Conservation (phyloP, 345 rosid genomes). For the Heritiera fomes region DNA sequence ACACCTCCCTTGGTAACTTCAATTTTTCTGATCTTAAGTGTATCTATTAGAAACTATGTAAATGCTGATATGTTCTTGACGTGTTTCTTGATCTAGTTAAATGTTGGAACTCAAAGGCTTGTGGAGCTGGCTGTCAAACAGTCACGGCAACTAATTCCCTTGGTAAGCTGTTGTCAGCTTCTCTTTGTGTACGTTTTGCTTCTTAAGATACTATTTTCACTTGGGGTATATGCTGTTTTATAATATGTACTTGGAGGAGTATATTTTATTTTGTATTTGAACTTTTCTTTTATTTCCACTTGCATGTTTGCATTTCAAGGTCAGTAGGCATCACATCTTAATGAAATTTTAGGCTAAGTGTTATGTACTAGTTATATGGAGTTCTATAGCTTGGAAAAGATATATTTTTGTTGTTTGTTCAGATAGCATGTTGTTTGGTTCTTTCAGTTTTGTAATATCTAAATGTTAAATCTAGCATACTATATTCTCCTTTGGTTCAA, state of each 20-base stretch:
- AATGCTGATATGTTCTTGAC: slow-evolving; percentile 22
- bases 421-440: not conserved
- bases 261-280: not conserved
- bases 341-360: not conserved
- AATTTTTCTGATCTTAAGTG: not conserved
- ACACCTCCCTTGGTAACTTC: slow-evolving; percentile 61
- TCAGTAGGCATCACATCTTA: not conserved
- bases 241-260: not conserved
- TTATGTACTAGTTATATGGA: not conserved
- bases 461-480: not conserved
- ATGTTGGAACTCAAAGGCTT: slow-evolving; percentile 61
- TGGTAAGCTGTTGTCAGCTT: slow-evolving; percentile 40
- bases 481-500: too few species aligned
- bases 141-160: slow-evolving; percentile 70
- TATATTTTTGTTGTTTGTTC: not conserved
- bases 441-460: not conserved
- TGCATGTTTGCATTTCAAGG: not conserved
- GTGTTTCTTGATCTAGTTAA: slow-evolving; percentile 40
- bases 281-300: not conserved
- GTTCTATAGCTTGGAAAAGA: not conserved
- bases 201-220: not conserved
- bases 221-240: not conserved
- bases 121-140: slow-evolving; percentile 75
- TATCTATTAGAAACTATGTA: not conserved
- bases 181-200: not conserved